Base-by-base conservation (phyloP, 305 asterid genomes). In the Lippia alba region DNA sequence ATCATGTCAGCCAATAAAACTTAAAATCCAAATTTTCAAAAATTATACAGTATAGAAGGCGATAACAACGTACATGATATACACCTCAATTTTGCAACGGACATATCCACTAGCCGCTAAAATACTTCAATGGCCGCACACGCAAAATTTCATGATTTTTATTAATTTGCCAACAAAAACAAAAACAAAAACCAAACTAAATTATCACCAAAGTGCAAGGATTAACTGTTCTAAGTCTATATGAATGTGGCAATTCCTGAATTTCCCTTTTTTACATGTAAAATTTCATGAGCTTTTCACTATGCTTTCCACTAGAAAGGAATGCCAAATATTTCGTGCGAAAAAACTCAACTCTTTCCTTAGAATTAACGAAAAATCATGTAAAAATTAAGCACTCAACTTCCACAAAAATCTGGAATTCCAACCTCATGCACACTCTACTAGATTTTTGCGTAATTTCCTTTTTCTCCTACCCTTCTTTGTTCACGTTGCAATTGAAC, bases 21-120 rank as follows among this genome's bases (percentile, higher is more conserved):
- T 62, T 24, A 30, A 57, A 16, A 24, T 64, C 36, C 60, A 56
- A 40, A 41, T 15, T 15, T 30, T 36, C 56, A 0, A 9, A 32
- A 48, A 44, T 24, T 58, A 57, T 11, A 11, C 20, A 33, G 33
- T 41, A 66, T 51, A 44, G 5, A 3, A 41, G 14, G 20, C 24
- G 45, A 46, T 49, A 55, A 39, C 30, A 55, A 67, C 8, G 56
- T 7, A 33, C 71, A 66, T 15, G 48, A 58, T 19, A 55, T 34
- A 46, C 17, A 46, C n/a, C 63, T 55, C 18, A 57, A 56, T 46
- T 59, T 18, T 60, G 59, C 41, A 53, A 67, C 49, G 20, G 8
- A 20, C 69, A 36, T 55, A 70, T 70, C 62, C 49, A 34, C 39
- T 15, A 61, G 64, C 34, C 20, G 34, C 63, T 53, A 51, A 64